These are phyloP conservation scores for Groenewaldozyma auringiensis DNA, from an alignment of 1,139 yeast genomes.

Conservation along the genomic window DNA sequence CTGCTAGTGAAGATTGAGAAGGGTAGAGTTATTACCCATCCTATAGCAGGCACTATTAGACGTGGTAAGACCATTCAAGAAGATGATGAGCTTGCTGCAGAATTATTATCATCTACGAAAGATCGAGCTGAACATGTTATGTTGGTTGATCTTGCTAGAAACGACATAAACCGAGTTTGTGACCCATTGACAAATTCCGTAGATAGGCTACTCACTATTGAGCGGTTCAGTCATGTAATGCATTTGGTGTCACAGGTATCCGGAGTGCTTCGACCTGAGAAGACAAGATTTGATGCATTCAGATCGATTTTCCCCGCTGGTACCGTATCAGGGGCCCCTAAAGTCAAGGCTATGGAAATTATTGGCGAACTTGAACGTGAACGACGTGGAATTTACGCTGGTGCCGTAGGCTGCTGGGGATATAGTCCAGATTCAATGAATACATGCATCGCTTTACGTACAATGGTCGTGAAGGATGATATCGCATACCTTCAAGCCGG, in stretches of 20 bases:
- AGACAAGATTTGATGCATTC: slow-evolving; percentile 91
- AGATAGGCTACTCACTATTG: slow-evolving; percentile 80
- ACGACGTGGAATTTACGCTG: slow-evolving; percentile 94
- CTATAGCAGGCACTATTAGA: slow-evolving; percentile 92
- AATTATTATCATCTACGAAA: slow-evolving; percentile 68
- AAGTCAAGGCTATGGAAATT: slow-evolving; percentile 92
- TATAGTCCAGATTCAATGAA: slow-evolving; percentile 91
- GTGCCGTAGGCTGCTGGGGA: slow-evolving; percentile 99
- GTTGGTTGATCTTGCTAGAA: slow-evolving; percentile 95
- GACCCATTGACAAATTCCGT: slow-evolving; percentile 77
- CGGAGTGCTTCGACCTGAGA: slow-evolving; percentile 75
- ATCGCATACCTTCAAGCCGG: slow-evolving; percentile 94
- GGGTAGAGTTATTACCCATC: slow-evolving; percentile 81
- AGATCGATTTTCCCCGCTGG: slow-evolving; percentile 98
- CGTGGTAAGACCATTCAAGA: slow-evolving; percentile 89
- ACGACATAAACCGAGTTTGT: slow-evolving; percentile 92
- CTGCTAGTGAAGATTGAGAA: slow-evolving; percentile 77
- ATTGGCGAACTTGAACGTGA: slow-evolving; percentile 85
- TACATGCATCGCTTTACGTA: slow-evolving; percentile 92
- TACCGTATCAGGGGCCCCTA: slow-evolving; percentile 97
- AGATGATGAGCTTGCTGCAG: slow-evolving; percentile 74
- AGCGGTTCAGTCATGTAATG: slow-evolving; percentile 95
- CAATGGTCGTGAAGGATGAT: slow-evolving; percentile 91
- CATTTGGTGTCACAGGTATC: slow-evolving; percentile 93
- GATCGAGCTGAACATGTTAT: slow-evolving; percentile 97